Evolutionary conservation across 768 basidiomycete species (phyloP).

Genomic region (Galerina marginata): DNA sequence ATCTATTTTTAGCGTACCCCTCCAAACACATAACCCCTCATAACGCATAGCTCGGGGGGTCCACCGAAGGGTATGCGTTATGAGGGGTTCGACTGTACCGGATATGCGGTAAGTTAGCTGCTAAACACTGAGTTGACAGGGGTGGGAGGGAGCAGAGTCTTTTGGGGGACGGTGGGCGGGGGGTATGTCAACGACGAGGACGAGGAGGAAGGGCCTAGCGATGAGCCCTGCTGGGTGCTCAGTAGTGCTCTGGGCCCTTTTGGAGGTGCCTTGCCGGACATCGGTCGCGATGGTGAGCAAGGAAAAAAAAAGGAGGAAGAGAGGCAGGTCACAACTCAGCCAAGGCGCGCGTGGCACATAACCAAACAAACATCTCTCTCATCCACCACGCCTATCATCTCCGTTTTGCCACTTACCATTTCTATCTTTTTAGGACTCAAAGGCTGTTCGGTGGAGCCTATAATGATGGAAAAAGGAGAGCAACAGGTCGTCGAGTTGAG

Average conservation of each 20-base stretch:
- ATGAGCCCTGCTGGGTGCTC: slow-evolving; percentile 33
- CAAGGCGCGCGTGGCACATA: slow-evolving; percentile 28
- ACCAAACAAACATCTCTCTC: slow-evolving; percentile 30
- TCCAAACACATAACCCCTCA: too few relatives aligned
- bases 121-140: slow-evolving; percentile 68
- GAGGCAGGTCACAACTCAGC: slow-evolving; percentile 1
- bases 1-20: too few relatives aligned
- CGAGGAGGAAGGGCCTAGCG: slow-evolving; percentile 33
- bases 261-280: slow-evolving; percentile 84
- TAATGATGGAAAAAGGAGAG: too few relatives aligned
- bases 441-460: too few relatives aligned
- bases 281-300: slow-evolving; percentile 29
- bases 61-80: too few relatives aligned
- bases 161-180: too few relatives aligned
- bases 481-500: too few relatives aligned
- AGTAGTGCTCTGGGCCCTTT: slow-evolving; percentile 74
- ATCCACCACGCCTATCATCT: slow-evolving; percentile 18
- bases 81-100: too few relatives aligned
- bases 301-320: slow-evolving; percentile 9
- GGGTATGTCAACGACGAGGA: slow-evolving; percentile 28
- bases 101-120: slow-evolving; percentile 52
- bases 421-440: too few relatives aligned
- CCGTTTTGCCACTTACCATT: background rate
- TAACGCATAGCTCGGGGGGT: too few relatives aligned
- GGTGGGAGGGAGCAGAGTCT: slow-evolving; percentile 25